Evolutionary conservation across 768 basidiomycete species (phyloP), one percentile per base, ranked within the genome.

Genomic region (Mycena vitilis): DNA sequence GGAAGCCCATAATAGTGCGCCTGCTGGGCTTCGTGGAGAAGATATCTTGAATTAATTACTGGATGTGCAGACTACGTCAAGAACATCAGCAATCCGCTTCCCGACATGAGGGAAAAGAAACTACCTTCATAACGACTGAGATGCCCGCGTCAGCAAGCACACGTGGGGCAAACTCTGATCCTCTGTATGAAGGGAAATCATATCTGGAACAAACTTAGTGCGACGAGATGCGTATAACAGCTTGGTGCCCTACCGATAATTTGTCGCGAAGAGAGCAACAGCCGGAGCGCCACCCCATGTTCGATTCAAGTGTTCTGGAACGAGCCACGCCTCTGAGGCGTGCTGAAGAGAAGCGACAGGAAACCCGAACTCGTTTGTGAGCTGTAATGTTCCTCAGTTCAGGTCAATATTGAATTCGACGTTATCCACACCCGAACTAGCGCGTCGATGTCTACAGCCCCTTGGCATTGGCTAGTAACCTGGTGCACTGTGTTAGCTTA

Each of bases 281-380:
- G 92, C 89, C 0, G 95, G 95, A 13, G 89, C 83, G 8, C 82
- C 83, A 55, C 83, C 85, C 79, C 81, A 85, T 51, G 91, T 88
- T 77, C 86, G 82, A 78, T 95, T 96, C 68, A 98, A 80, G 5
- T 92, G 80, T 25, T 89, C 88, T 1, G 95, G 94, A 25, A 96
- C 91, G n/a, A 98, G 85, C 79, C 94, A 98, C 1, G 95, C 89
- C 77, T 97, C 95, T 62, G 94, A 90, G 10, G 95, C 96, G 75
- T 94, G 92, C 74, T 96, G 94, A 75, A 96, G 89, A 8, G 93
- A 91, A 8, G 92, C 88, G 36, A 96, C 84, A 2, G 89, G 86
- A 75, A 95, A 95, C 73, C 94, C 81, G 83, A 96, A 98, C 78
- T 98, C 96, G 75, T 97, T 94, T 42, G 94, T 89, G 57, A 98